These are phyloP conservation scores for Fusarium devonianum DNA, from an alignment of 2,329 filamentous ascomycete genomes.

Conservation along the genomic window DNA sequence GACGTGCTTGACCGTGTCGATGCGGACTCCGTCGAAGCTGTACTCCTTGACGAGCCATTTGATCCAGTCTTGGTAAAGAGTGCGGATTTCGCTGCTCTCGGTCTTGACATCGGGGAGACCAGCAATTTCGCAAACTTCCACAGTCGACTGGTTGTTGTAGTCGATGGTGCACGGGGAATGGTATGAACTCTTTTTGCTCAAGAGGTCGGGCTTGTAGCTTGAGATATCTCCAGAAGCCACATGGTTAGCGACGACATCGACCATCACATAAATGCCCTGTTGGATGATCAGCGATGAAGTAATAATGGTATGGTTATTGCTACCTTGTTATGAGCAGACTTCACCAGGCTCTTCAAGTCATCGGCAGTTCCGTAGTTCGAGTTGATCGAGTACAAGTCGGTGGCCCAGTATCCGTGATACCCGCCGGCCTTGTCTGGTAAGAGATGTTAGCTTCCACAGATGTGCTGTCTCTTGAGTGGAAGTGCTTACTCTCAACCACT, in stretches of 20 bases:
- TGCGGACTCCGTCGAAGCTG: constrained; percentile 66
- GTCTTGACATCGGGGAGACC: constrained; percentile 69
- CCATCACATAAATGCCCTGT: constrained; percentile 61
- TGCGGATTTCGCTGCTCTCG: constrained; percentile 55
- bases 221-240: constrained; percentile 60
- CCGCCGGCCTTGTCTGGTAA: constrained; percentile 20
- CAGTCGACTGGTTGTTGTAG: constrained; percentile 23
- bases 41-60: constrained; percentile 64
- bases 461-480: neutral
- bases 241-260: constrained; percentile 68
- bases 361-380: constrained; percentile 18
- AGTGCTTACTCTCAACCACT: constrained; percentile 53
- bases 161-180: constrained; percentile 17
- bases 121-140: constrained; percentile 23
- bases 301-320: too few relatives aligned
- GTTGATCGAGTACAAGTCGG: constrained; percentile 25
- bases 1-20: constrained; percentile 69
- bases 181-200: constrained; percentile 52
- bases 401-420: constrained; percentile 34
- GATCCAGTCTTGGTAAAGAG: constrained; percentile 66
- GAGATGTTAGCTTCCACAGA: accelerated
- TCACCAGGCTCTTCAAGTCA: constrained; percentile 25
- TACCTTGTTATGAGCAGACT: constrained; percentile 28
- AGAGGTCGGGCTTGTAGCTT: constrained; percentile 51
- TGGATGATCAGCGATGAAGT: neutral